These are phyloP conservation scores for Phytophthora tubulina DNA, from an alignment of 352 stramenopile genomes.

Conservation along the genomic window DNA sequence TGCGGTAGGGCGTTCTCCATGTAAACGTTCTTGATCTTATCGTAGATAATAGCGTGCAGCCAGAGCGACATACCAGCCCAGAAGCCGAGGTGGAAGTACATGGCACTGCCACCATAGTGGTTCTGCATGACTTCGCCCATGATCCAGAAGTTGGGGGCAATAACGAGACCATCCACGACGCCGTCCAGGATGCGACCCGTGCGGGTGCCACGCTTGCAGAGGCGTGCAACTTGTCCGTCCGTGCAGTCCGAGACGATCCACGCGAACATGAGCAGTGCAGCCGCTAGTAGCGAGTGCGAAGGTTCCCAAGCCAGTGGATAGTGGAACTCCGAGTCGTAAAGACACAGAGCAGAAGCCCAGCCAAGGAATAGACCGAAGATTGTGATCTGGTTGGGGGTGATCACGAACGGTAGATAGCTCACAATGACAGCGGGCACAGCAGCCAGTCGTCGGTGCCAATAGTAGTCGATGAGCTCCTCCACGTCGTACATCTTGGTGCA, in stretches of 20 bases:
- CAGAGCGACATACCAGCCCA: constrained; percentile 77
- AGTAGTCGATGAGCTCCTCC: constrained; percentile 88
- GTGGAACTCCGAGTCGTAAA: constrained; percentile 89
- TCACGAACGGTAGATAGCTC: constrained; percentile 86
- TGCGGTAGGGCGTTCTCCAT: constrained; percentile 86
- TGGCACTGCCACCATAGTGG: constrained; percentile 55
- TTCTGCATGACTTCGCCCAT: constrained; percentile 64
- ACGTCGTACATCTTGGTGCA: constrained; percentile 91
- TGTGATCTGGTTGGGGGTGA: constrained; percentile 90
- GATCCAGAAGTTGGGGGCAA: constrained; percentile 77
- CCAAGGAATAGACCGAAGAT: constrained; percentile 79
- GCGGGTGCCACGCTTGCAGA: constrained; percentile 85
- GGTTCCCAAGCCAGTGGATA: constrained; percentile 70
- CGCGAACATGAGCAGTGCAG: constrained; percentile 73
- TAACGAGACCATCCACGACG: constrained; percentile 79
- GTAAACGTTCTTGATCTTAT: constrained; percentile 91
- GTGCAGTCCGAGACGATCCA: constrained; percentile 91
- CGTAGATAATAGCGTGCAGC: constrained; percentile 85
- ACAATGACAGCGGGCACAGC: constrained; percentile 79
- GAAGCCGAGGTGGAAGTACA: constrained; percentile 65
- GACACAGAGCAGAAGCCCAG: constrained; percentile 71
- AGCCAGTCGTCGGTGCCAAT: constrained; percentile 82
- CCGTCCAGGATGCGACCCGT: constrained; percentile 85
- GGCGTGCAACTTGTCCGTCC: constrained; percentile 81
- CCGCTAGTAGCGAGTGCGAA: constrained; percentile 60